These are phyloP conservation scores for Oryza australiensis DNA, from an alignment of 176 grass and related monocot species.

Conservation along the genomic window DNA sequence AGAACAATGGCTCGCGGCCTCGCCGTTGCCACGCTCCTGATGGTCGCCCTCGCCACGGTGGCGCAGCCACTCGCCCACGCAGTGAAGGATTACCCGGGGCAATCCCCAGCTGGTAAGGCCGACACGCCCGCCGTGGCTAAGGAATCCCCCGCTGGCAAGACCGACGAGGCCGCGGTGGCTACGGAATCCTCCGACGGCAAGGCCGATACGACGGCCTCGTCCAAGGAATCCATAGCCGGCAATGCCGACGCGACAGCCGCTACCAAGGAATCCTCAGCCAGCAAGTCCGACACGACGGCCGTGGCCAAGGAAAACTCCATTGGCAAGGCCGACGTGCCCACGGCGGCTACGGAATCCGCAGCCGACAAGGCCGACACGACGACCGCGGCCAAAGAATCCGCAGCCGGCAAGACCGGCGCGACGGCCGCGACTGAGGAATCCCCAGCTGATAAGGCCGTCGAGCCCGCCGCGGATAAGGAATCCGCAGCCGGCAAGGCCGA, in stretches of 20 bases:
- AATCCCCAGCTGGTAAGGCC: too few relatives aligned
- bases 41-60: neutral
- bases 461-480: neutral
- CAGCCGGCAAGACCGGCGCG: too few relatives aligned
- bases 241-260: too few relatives aligned
- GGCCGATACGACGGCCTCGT: neutral
- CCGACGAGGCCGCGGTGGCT: too few relatives aligned
- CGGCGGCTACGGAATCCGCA: too few relatives aligned
- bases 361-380: too few relatives aligned
- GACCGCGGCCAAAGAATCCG: neutral
- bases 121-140: neutral
- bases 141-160: neutral
- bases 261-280: accelerated
- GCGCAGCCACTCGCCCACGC: neutral
- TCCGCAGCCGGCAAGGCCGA: too few relatives aligned
- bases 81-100: neutral
- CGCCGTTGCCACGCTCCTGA: neutral
- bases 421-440: neutral
- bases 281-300: neutral
- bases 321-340: neutral
- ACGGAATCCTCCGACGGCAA: too few relatives aligned
- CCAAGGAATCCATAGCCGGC: neutral
- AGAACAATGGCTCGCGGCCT: constrained; percentile 5
- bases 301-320: accelerated
- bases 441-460: accelerated